phyloP scores from a whole-genome alignment of 2,329 filamentous ascomycete species.

The Raffaelea ambrosiae region DNA sequence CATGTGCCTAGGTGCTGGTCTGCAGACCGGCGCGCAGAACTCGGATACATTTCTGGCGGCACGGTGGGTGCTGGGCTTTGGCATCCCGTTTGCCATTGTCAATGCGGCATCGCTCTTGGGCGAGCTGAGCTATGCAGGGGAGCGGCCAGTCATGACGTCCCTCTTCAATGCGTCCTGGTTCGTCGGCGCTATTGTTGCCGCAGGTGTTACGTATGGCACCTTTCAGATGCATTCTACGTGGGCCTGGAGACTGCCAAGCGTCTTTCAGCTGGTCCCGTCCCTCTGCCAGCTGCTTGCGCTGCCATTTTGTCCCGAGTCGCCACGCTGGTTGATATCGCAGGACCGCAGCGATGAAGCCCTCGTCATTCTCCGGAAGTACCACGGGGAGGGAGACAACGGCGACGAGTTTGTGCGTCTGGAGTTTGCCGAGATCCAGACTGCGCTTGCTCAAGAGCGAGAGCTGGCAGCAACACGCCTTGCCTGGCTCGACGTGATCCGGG shows the following conservation, averaged over 20 bases:
- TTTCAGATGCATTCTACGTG: conserved; percentile 16
- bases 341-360: conserved; percentile 47
- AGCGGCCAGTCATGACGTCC: conserved; percentile 65
- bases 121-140: conserved; percentile 68
- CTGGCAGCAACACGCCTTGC: conserved; percentile 7
- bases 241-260: conserved; percentile 29
- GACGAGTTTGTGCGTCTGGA: conserved; percentile 46
- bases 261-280: conserved; percentile 26
- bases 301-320: conserved; percentile 29
- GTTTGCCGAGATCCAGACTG: conserved; percentile 46
- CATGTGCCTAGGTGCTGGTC: conserved; percentile 25
- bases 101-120: conserved; percentile 7
- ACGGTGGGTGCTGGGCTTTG: conserved; percentile 36
- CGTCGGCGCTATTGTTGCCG: conserved; percentile 61
- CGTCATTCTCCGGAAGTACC: conserved; percentile 47
- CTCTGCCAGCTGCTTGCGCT: conserved; percentile 2
- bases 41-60: conserved; percentile 1
- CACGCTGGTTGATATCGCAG: conserved; percentile 38
- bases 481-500: conserved; percentile 14
- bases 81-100: conserved; percentile 38
- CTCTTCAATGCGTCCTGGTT: conserved; percentile 80
- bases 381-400: conserved; percentile 43
- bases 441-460: conserved; percentile 21
- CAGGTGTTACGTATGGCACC: conserved; percentile 63
- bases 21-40: conserved; percentile 23